phyloP scores from a whole-genome alignment of 2,329 filamentous ascomycete genomes.

The Escovopsis sp. region DNA sequence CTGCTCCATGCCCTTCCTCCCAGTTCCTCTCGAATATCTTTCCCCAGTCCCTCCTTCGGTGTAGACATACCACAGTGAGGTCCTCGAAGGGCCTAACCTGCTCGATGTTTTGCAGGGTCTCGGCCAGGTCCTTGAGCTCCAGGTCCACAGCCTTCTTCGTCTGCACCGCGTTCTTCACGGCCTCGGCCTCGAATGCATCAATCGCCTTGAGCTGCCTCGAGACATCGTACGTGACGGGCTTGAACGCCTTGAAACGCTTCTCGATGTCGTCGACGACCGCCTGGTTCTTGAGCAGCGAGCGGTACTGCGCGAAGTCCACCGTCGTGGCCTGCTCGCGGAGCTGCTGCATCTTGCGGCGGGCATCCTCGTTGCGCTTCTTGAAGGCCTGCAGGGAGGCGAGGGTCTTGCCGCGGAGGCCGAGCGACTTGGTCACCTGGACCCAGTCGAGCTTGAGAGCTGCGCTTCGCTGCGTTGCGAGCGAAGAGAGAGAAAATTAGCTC shows the following conservation, averaged over 20 bases:
- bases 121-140: conserved; percentile 84
- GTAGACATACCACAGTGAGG: conserved; percentile 90
- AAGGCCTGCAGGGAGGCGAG: conserved; percentile 82
- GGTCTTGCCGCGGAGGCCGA: conserved; percentile 92
- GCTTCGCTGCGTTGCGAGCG: conserved; percentile 53
- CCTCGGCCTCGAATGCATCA: conserved; percentile 93
- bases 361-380: conserved; percentile 99
- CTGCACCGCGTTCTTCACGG: conserved; percentile 88
- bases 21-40: too few relatives aligned
- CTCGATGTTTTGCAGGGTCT: conserved; percentile 96
- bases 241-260: conserved; percentile 83
- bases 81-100: conserved; percentile 89
- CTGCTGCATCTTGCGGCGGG: conserved; percentile 76
- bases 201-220: conserved; percentile 92
- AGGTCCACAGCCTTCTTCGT: conserved; percentile 94
- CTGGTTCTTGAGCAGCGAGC: conserved; percentile 85
- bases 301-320: conserved; percentile 91
- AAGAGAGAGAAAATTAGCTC: conserved; percentile 38
- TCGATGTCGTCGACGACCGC: conserved; percentile 93
- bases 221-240: conserved; percentile 87
- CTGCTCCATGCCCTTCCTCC: too few relatives aligned
- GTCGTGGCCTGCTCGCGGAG: conserved; percentile 73
- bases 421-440: conserved; percentile 83
- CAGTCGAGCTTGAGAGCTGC: conserved; percentile 99
- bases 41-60: too few relatives aligned